Evolutionary conservation across 345 rosid species (phyloP).

Genomic region (Eucalyptus erythrocorys): DNA sequence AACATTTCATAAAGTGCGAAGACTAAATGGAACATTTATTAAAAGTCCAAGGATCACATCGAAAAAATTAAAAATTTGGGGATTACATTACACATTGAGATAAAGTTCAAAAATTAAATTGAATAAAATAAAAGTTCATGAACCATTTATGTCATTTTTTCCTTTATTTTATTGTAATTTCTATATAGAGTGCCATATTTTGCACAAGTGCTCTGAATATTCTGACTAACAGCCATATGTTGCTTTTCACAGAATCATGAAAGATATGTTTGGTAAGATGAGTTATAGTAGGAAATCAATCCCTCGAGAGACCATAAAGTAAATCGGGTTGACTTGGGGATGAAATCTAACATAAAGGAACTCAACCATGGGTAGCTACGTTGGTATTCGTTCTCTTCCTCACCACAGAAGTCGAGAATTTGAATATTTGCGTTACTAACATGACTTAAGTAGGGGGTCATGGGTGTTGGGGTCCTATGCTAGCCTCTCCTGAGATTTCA

Average conservation of each 20-base stretch:
- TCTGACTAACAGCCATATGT: neutral
- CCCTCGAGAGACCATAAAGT: neutral
- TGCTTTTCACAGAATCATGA: neutral
- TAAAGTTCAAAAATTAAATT: no score
- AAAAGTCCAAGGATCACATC: no score
- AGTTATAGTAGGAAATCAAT: neutral
- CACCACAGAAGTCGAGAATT: rapidly evolving
- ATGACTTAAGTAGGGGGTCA: no score
- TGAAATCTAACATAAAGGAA: neutral
- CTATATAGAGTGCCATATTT: neutral
- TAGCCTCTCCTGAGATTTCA: rapidly evolving
- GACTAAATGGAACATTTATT: no score
- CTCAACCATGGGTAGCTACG: rapidly evolving
- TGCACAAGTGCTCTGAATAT: neutral
- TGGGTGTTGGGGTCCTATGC: no score
- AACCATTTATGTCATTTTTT: no score
- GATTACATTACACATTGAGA: no score
- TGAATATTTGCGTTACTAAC: rapidly evolving
- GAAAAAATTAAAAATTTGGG: no score
- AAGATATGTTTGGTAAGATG: neutral
- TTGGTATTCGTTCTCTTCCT: no score
- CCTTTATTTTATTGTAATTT: neutral
- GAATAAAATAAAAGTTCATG: no score
- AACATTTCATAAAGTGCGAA: no score
- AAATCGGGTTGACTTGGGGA: neutral